Evolutionary conservation across 345 rosid genomes (phyloP).

Genomic region (Dipteronia dyeriana): DNA sequence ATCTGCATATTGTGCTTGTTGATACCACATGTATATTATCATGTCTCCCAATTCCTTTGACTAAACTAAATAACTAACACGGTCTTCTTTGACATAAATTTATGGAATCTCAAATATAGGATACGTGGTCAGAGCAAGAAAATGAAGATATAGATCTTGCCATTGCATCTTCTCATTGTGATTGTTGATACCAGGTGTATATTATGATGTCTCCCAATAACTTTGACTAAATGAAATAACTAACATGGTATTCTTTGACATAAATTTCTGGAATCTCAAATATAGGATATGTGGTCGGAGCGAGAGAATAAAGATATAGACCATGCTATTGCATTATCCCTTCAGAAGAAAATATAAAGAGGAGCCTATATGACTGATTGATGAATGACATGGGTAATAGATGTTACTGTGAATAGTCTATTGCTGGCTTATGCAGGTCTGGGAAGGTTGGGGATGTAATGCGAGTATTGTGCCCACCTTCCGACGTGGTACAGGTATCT

Average conservation of each 20-base stretch:
- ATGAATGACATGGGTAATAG: slow-evolving; percentile 43
- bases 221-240: slow-evolving; percentile 1
- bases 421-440: slow-evolving; percentile 29
- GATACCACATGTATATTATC: background rate
- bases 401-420: slow-evolving; percentile 13
- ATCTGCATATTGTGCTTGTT: background rate
- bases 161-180: slow-evolving; percentile 37
- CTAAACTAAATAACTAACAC: slow-evolving; percentile 5
- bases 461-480: slow-evolving; percentile 28
- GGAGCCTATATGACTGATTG: slow-evolving; percentile 24
- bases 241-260: slow-evolving; percentile 4
- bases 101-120: slow-evolving; percentile 41
- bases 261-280: slow-evolving; percentile 17
- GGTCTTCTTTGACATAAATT: slow-evolving; percentile 12
- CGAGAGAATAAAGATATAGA: slow-evolving; percentile 75
- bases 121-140: slow-evolving; percentile 47
- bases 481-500: slow-evolving; percentile 74
- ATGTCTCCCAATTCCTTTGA: background rate
- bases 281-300: slow-evolving; percentile 51
- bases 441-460: too few species aligned
- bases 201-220: background rate
- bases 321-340: slow-evolving; percentile 77
- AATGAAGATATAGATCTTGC: slow-evolving; percentile 83
- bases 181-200: too few species aligned
- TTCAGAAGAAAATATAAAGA: slow-evolving; percentile 54